These are phyloP conservation scores for Candida boleticola DNA, from an alignment of 805 yeast genomes.

Conservation along the genomic window DNA sequence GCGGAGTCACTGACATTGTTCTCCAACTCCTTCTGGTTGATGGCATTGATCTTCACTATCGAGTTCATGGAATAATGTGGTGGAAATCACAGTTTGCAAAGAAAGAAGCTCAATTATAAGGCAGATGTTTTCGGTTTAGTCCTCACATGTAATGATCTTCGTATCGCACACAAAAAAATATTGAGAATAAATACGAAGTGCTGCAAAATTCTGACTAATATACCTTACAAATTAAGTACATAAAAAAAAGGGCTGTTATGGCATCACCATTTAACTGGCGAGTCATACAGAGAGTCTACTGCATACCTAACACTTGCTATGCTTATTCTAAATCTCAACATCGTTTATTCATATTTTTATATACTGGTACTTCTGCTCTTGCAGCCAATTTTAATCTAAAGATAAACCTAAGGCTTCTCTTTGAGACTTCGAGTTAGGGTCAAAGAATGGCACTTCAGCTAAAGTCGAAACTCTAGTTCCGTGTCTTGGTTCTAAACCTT, in stretches of 20 bases:
- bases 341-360: no score
- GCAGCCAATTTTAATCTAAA: constrained; percentile 13
- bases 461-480: constrained; percentile 50
- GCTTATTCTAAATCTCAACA: no score
- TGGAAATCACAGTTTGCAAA: background rate
- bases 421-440: constrained; percentile 48
- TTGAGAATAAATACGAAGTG: no score
- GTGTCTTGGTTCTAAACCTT: constrained; percentile 44
- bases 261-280: no score
- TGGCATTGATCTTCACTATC: constrained; percentile 45
- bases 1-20: constrained; percentile 55
- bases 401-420: constrained; percentile 49
- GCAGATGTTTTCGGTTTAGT: background rate
- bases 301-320: no score
- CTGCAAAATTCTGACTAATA: no score
- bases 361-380: no score
- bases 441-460: constrained; percentile 54
- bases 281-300: no score
- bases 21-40: constrained; percentile 69
- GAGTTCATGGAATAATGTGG: constrained; percentile 36
- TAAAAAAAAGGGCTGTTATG: no score
- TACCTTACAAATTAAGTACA: no score
- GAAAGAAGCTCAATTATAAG: background rate
- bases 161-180: no score
- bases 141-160: no score